Percentiles rank a stretch among this genome's conserved stretches.
These are phyloP conservation scores for Heimioporus sp. DNA, from an alignment of 768 basidiomycete species.

Conservation along the genomic window DNA sequence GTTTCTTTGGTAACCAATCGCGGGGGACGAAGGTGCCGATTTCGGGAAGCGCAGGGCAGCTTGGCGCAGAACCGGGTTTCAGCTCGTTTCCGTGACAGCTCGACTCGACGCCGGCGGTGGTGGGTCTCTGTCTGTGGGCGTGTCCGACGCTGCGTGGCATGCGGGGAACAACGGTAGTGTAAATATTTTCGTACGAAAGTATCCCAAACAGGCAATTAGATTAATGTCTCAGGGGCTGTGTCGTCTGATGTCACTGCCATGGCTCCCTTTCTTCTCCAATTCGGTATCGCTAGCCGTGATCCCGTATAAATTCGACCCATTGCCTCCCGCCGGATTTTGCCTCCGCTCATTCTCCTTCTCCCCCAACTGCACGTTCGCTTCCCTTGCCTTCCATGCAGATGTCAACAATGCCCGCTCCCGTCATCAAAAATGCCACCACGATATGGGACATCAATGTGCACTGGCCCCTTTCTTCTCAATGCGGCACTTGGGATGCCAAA, in stretches of 20 bases:
- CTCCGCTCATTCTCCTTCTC: slow-evolving; percentile 5
- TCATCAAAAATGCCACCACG: slow-evolving; percentile 63
- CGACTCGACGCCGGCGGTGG: slow-evolving; percentile 9
- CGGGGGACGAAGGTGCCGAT: slow-evolving; percentile 4
- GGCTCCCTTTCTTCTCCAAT: slow-evolving; percentile 27
- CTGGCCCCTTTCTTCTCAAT: slow-evolving; percentile 66
- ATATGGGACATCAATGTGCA: slow-evolving; percentile 69
- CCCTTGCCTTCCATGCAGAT: slow-evolving; percentile 14
- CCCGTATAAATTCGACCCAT: slow-evolving; percentile 28
- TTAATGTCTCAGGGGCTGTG: slow-evolving; percentile 28
- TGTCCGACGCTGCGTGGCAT: slow-evolving; percentile 16
- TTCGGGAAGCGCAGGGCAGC: background rate
- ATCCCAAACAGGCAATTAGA: slow-evolving; percentile 7
- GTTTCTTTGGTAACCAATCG: slow-evolving; percentile 24
- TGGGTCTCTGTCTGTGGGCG: too few relatives aligned
- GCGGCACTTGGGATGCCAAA: slow-evolving; percentile 68
- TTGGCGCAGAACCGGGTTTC: background rate
- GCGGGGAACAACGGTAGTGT: background rate
- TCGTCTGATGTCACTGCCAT: slow-evolving; percentile 34
- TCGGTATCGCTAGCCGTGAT: slow-evolving; percentile 23
- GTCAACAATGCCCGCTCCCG: slow-evolving; percentile 22
- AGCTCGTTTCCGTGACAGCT: slow-evolving; percentile 11
- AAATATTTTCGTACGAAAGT: too few relatives aligned
- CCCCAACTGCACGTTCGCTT: background rate
- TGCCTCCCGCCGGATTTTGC: slow-evolving; percentile 5